Evolutionary conservation across 225 moss, liverwort and hornwort genomes (phyloP), one percentile per base, ranked within the genome.

Genomic region (Rhytidiadelphus loreus): DNA sequence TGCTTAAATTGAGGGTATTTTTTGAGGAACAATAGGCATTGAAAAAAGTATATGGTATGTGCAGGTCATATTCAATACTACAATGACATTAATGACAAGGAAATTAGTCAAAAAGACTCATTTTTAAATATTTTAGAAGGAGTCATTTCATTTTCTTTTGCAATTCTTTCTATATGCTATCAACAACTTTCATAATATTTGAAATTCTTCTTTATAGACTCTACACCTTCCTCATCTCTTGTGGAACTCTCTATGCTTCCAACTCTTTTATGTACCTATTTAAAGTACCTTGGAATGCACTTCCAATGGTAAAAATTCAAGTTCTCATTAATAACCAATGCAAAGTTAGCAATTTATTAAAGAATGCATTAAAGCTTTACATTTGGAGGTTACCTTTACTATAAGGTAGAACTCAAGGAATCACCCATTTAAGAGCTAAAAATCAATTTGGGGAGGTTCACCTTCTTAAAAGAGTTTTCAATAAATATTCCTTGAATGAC

Each of bases 41-140:
- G 26, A 17, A 78, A n/a, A 17, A 78, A 1, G 2, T 7, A 18
- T 16, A n/a, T 17, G 15, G 3, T 77, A 9, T 23, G 23, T 14
- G 4, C 0, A 1, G 13, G 3, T 22, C 8, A 33, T 33, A 3
- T 52, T 21, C 8, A 18, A 43, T 5, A 70, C 0, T 3, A n/a
- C n/a, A n/a, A n/a, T n/a, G n/a, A n/a, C n/a, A n/a, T n/a, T n/a
- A n/a, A n/a, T n/a, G n/a, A n/a, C n/a, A n/a, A n/a, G n/a, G n/a
- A n/a, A n/a, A n/a, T n/a, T n/a, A n/a, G n/a, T n/a, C n/a, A n/a
- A n/a, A n/a, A n/a, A n/a, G n/a, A n/a, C n/a, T n/a, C n/a, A n/a
- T n/a, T n/a, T n/a, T n/a, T n/a, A n/a, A n/a, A n/a, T n/a, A n/a
- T n/a, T n/a, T n/a, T n/a, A n/a, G n/a, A n/a, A 48, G 12, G 19